Evolutionary conservation across 495 filamentous ascomycete species (phyloP).

Genomic region (Xylaria curta): DNA sequence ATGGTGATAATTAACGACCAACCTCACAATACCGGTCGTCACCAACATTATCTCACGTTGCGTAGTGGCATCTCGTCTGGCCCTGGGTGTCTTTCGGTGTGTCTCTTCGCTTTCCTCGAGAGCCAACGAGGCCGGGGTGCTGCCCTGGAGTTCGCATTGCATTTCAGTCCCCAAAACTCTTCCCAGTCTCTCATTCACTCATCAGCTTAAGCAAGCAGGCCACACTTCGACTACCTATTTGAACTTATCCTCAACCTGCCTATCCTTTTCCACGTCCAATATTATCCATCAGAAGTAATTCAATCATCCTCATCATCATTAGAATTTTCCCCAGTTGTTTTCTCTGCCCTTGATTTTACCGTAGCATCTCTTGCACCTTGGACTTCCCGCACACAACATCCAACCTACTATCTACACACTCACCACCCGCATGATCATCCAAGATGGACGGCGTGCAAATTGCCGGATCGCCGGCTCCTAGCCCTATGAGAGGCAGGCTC

Average conservation of each 20-base stretch:
- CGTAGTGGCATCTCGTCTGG: constrained; percentile 4
- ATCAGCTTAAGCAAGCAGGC: constrained; percentile 14
- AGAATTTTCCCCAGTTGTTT: neutral
- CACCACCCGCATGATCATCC: constrained; percentile 18
- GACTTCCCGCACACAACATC: neutral
- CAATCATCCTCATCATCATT: neutral
- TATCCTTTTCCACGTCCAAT: neutral
- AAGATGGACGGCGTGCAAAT: constrained; percentile 42
- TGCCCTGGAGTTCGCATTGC: neutral
- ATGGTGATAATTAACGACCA: constrained; percentile 33
- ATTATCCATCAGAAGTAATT: constrained; percentile 1
- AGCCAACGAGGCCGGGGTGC: neutral
- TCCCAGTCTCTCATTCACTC: constrained; percentile 21
- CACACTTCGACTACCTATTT: neutral
- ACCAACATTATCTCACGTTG: constrained; percentile 5
- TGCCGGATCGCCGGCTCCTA: constrained; percentile 41
- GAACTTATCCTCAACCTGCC: neutral
- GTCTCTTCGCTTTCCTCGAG: neutral
- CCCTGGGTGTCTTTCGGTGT: neutral
- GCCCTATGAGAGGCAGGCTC: constrained; percentile 42
- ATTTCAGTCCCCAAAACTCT: constrained; percentile 17
- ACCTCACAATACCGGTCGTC: constrained; percentile 20
- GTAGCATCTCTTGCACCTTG: neutral
- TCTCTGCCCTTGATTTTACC: neutral
- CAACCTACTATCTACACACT: neutral